phyloP scores from a whole-genome alignment of 768 basidiomycete genomes.

The Serendipita sp. region DNA sequence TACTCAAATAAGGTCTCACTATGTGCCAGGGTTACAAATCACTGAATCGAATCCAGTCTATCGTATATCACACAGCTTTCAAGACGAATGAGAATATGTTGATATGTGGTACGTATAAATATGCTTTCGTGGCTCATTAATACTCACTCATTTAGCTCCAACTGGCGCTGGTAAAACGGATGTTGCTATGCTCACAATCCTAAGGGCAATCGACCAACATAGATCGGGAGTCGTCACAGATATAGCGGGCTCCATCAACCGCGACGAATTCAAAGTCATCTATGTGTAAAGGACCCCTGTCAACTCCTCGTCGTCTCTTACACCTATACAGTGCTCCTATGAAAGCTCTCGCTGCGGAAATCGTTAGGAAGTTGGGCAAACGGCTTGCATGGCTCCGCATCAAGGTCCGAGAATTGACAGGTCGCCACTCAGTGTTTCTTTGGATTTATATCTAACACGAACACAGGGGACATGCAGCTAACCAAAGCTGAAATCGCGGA shows the following conservation, averaged over 20 bases:
- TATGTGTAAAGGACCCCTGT: conserved; percentile 52
- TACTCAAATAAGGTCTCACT: conserved; percentile 1
- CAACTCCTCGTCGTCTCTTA: neutral
- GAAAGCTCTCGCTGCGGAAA: conserved; percentile 94
- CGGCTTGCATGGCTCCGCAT: conserved; percentile 78
- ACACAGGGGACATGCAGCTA: conserved; percentile 81
- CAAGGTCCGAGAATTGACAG: conserved; percentile 79
- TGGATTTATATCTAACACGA: neutral
- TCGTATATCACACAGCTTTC: conserved; percentile 86
- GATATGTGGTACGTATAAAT: conserved; percentile 50
- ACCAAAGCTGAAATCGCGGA: conserved; percentile 84
- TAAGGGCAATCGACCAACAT: conserved; percentile 74
- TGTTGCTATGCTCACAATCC: conserved; percentile 83
- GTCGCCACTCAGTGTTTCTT: conserved; percentile 21
- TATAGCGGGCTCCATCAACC: conserved; percentile 37
- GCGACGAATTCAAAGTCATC: conserved; percentile 81
- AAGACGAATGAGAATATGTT: conserved; percentile 93
- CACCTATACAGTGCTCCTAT: conserved; percentile 64
- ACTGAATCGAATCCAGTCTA: conserved; percentile 89
- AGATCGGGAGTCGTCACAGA: conserved; percentile 19
- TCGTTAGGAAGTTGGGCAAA: conserved; percentile 83
- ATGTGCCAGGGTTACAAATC: conserved; percentile 55
- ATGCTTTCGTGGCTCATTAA: neutral
- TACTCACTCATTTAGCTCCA: conserved; percentile 42
- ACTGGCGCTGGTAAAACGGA: conserved; percentile 99